Evolutionary conservation across 768 basidiomycete genomes (phyloP).

Genomic region (Tricholoma bakamatsutake): DNA sequence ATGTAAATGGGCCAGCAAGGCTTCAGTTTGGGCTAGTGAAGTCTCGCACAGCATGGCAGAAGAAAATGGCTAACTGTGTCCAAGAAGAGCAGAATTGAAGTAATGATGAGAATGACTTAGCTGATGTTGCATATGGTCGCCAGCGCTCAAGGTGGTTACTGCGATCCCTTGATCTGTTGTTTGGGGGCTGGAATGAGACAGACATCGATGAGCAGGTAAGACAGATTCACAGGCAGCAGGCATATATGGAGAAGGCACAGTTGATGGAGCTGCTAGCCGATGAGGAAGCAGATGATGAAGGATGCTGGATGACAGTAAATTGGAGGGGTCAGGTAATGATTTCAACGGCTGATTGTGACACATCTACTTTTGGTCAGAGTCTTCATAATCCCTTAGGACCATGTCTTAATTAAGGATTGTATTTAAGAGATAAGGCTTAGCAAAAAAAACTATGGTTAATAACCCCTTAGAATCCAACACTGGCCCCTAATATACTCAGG

Average conservation of each 20-base stretch:
- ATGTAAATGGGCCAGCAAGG: not conserved
- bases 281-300: constrained; percentile 4
- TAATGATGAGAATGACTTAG: constrained; percentile 3
- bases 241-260: constrained; percentile 12
- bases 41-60: not conserved
- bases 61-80: no score
- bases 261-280: constrained; percentile 16
- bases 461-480: not conserved
- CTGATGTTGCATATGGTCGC: not conserved
- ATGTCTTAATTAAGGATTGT: not conserved
- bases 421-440: not conserved
- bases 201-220: constrained; percentile 8
- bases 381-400: not conserved
- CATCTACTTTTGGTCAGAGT: no score
- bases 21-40: constrained; percentile 5
- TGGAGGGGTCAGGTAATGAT: not conserved
- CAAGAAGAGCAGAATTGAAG: not conserved
- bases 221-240: not conserved
- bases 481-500: no score
- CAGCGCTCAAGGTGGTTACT: constrained; percentile 13
- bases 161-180: not conserved
- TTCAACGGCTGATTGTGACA: constrained; percentile 1
- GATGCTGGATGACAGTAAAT: not conserved
- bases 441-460: not conserved
- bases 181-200: constrained; percentile 8